These are phyloP conservation scores for Eurotiales sp. DNA, from an alignment of 2,329 filamentous ascomycete species.

Conservation along the genomic window DNA sequence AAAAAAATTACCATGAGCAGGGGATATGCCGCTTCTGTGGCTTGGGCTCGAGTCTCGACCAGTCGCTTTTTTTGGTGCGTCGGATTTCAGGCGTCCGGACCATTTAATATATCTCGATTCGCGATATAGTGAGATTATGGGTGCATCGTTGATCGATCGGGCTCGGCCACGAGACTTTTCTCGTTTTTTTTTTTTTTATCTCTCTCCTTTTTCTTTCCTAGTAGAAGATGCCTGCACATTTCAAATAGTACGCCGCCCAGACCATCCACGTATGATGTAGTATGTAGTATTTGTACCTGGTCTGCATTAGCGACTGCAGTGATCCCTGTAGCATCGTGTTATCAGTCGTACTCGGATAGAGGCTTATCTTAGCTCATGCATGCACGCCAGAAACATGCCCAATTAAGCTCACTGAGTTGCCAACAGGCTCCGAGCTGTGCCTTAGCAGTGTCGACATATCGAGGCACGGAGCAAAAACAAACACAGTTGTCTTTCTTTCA, in stretches of 20 bases:
- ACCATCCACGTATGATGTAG: background rate
- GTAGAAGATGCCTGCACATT: background rate
- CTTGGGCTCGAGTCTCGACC: background rate
- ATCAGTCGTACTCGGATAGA: background rate
- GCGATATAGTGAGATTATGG: too few relatives aligned
- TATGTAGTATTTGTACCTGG: background rate
- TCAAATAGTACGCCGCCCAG: background rate
- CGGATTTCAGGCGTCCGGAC: background rate
- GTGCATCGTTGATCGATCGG: background rate
- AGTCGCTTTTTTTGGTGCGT: background rate
- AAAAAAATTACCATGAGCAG: background rate
- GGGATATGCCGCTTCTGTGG: background rate
- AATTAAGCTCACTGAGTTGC: background rate
- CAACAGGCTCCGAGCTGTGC: background rate
- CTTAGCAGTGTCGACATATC: background rate
- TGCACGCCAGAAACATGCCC: constrained; percentile 11
- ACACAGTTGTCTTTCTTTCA: background rate
- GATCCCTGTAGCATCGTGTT: background rate
- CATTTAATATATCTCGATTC: background rate
- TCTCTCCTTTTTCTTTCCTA: background rate
- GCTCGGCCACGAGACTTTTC: constrained; percentile 1
- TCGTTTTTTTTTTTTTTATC: too few relatives aligned
- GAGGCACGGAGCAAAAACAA: too few relatives aligned
- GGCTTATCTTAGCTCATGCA: constrained; percentile 4
- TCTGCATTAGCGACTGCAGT: background rate